Percentiles rank a stretch among this genome's conserved stretches.
These are phyloP conservation scores for Lactarius hengduanensis DNA, from an alignment of 768 basidiomycete genomes.

Conservation along the genomic window DNA sequence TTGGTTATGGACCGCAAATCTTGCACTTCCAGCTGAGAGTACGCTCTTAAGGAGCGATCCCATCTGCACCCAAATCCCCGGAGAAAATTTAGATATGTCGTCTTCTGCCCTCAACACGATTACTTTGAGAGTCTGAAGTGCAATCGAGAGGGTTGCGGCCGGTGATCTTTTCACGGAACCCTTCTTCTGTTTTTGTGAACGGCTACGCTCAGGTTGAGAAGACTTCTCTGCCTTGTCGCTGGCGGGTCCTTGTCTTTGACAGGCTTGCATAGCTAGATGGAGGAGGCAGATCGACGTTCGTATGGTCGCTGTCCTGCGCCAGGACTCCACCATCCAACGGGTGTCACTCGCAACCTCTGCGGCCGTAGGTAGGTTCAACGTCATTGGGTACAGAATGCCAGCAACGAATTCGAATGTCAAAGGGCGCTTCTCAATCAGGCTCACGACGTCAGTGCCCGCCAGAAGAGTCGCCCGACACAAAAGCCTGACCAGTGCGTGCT, in stretches of 20 bases:
- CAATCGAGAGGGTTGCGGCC: conserved; percentile 42
- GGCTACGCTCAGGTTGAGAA: conserved; percentile 43
- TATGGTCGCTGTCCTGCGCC: conserved; percentile 46
- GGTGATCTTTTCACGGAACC: conserved; percentile 27
- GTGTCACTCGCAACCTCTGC: conserved; percentile 44
- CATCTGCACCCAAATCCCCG: conserved; percentile 65
- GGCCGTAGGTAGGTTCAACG: conserved; percentile 51
- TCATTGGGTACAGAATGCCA: conserved; percentile 61
- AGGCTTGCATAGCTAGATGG: conserved; percentile 55
- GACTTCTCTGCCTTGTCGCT: conserved; percentile 30
- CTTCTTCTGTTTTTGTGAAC: conserved; percentile 45
- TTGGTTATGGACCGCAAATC: conserved; percentile 50
- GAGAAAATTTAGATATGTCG: conserved; percentile 54
- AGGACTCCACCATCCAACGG: conserved; percentile 44
- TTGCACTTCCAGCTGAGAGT: conserved; percentile 57
- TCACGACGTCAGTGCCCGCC: conserved; percentile 51
- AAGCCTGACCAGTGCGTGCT: conserved; percentile 36
- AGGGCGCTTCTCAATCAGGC: conserved; percentile 52
- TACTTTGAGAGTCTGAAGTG: conserved; percentile 66
- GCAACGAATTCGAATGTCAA: conserved; percentile 63
- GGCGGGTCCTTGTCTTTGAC: conserved; percentile 39
- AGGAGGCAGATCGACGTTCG: conserved; percentile 64
- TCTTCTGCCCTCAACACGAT: conserved; percentile 61
- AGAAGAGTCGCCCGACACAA: conserved; percentile 44
- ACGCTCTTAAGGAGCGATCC: conserved; percentile 49